Evolutionary conservation across 768 basidiomycete species (phyloP), one percentile per base, ranked within the genome.

Genomic region (Tremella mesenterica): DNA sequence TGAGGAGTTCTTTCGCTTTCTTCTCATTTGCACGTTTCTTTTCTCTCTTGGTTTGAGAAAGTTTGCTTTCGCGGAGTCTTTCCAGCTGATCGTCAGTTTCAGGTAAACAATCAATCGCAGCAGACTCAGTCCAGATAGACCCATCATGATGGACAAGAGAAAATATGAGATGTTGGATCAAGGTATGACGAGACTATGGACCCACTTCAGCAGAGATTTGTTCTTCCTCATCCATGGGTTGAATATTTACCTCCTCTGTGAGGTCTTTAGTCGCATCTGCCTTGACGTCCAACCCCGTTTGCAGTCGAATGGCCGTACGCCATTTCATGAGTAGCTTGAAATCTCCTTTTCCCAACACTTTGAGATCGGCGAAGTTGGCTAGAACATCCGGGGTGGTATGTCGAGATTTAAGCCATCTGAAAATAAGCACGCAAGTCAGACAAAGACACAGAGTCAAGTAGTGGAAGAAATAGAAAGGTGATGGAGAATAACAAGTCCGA

Each of bases 331-430:
- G 75, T 8, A 80, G 67, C 73, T 96, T 97, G 78, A 99, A 99
- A 69, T 99, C 95, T 26, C 92, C 86, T 75, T 96, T 99, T 29
- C 95, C 95, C 29, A 99, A 76, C 3, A 99, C 95, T 72, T 93
- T 96, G 60, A 99, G 78, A 77, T 99, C 95, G 20, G 84, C 81
- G 60, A 84, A 85, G 70, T 87, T 89, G n/a, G 79, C 77, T 69
- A 82, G 81, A 58, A 97, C 77, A 49, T 97, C 93, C 0, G 77
- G 70, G 1, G 85, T 85, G 20, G 89, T 95, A 52, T 84, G 75
- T 45, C 81, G 79, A 46, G 84, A 74, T 47, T 76, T 77, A 28
- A 85, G 73, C 87, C 95, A 93, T 54, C 85, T 88, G 53, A 4
- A 44, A 7, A 18, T 23, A 39, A 26, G 54, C 50, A 53, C 51